Base-by-base conservation (phyloP, 1,284 basidiomycete species). In the Rhodotorula sp. region DNA sequence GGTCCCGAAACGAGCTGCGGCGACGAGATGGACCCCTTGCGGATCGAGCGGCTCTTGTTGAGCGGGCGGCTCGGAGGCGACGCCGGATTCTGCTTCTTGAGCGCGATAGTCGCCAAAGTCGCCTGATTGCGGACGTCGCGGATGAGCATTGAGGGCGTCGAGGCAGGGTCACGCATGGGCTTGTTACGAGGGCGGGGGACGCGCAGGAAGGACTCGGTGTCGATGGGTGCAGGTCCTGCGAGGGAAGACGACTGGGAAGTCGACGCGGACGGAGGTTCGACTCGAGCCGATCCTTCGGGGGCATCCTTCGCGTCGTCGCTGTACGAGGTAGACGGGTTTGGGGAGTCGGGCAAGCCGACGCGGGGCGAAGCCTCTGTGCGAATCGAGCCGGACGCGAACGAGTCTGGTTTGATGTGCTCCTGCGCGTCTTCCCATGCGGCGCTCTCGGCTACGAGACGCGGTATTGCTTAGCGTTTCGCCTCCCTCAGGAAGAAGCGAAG, bases 61-160 rank as follows among this genome's bases (percentile, higher is more conserved):
- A 71, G 32, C 5, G 36, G 15, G 5, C 46, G 47, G 2, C 46
- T 27, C 19, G 62, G 65, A 3, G 53, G 52, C 27, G 61, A 54
- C 1, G 52, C 32, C 22, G 59, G 58, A 20, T 22, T 29, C 29
- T 64, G 62, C 63, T 72, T 67, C 66, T 73, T 73, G 48, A 74
- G 67, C n/a, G 70, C 67, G 48, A 69, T 63, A 3, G 73, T 74
- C 15, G 73, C 73, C 2, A 73, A 61, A 19, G 68, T 73, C 49
- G 73, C 73, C 36, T 74, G 73, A n/a, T 70, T 73, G 2, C 68
- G 65, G 15, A 74, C 73, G 58, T 74, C 73, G 32, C 73, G 70
- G 10, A 74, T 59, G 58, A 74, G 68, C 63, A 74, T 66, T 13
- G 73, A 72, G 0, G 66, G 64, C 3, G 73, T 73, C 24, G 53